phyloP scores from a whole-genome alignment of 1,139 yeast species.

The Yamadazyma mexicana region DNA sequence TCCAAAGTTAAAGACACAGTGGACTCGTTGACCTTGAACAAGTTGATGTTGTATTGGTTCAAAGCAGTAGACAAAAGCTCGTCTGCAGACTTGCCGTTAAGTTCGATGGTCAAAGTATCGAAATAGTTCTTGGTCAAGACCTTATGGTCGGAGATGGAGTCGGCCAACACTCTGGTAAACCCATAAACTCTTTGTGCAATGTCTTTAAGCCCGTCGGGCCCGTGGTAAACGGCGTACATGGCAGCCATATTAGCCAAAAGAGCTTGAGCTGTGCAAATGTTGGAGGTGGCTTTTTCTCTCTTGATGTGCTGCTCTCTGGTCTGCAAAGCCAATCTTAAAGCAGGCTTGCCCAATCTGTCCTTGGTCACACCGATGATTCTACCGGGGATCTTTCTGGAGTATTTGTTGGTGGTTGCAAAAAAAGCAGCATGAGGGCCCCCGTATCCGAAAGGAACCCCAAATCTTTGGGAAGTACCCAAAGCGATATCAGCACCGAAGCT shows the following conservation, averaged over 20 bases:
- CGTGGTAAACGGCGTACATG: conserved; percentile 95
- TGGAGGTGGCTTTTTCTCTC: conserved; percentile 96
- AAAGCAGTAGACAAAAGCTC: conserved; percentile 60
- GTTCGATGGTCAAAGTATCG: conserved; percentile 78
- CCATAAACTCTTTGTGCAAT: conserved; percentile 82
- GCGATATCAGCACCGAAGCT: conserved; percentile 91
- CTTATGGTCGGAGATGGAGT: conserved; percentile 49
- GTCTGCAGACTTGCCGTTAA: conserved; percentile 56
- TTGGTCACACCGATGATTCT: conserved; percentile 91
- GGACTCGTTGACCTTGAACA: conserved; percentile 64
- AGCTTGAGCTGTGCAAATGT: conserved; percentile 98
- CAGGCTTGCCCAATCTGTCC: conserved; percentile 87
- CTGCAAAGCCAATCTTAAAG: conserved; percentile 89
- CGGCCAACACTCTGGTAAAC: conserved; percentile 70
- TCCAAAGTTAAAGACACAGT: conserved; percentile 79
- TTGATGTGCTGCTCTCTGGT: conserved; percentile 98
- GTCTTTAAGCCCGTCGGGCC: conserved; percentile 81
- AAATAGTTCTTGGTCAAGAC: conserved; percentile 70
- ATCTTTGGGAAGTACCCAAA: conserved; percentile 89
- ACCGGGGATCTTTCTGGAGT: conserved; percentile 94
- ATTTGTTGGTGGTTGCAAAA: conserved; percentile 76
- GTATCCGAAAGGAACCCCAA: conserved; percentile 96
- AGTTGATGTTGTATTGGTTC: conserved; percentile 63
- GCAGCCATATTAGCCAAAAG: conserved; percentile 93
- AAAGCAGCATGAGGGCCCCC: conserved; percentile 99